These are phyloP conservation scores for Exophiala calicioides DNA, from an alignment of 2,329 filamentous ascomycete genomes.

Conservation along the genomic window DNA sequence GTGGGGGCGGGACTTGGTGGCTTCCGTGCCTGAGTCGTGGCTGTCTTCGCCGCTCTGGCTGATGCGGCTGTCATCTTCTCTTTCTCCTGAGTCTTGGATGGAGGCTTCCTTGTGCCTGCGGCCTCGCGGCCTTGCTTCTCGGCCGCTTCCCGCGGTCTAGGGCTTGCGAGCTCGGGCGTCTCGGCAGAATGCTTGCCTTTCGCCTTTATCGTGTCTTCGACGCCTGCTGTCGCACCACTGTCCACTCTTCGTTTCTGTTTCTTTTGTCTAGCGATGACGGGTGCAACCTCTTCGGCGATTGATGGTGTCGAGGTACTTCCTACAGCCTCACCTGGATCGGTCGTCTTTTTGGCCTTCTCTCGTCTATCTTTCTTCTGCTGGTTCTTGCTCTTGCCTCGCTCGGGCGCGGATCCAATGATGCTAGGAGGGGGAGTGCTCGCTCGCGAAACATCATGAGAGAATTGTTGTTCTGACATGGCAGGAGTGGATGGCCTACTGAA, in stretches of 20 bases:
- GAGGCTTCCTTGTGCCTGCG: background rate
- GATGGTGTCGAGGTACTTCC: conserved; percentile 28
- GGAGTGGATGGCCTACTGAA: conserved; percentile 64
- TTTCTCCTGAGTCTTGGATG: conserved; percentile 4
- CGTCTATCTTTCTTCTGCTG: conserved; percentile 62
- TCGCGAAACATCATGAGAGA: conserved; percentile 51
- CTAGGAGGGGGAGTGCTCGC: conserved; percentile 60
- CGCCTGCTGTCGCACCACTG: conserved; percentile 13
- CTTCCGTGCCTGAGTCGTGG: conserved; percentile 1
- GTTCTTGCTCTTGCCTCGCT: conserved; percentile 62
- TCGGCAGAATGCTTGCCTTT: conserved; percentile 1
- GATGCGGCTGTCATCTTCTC: conserved; percentile 2
- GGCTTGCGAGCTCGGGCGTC: background rate
- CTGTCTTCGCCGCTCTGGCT: conserved; percentile 4
- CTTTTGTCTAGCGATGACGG: conserved; percentile 65
- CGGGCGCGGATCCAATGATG: conserved; percentile 61
- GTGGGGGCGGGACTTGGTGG: conserved; percentile 9
- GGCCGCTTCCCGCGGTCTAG: conserved; percentile 1
- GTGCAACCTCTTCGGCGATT: conserved; percentile 55
- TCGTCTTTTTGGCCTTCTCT: conserved; percentile 50
- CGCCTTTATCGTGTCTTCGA: conserved; percentile 11
- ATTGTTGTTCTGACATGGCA: conserved; percentile 55
- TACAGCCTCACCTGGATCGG: conserved; percentile 44
- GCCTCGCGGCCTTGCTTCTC: conserved; percentile 1
- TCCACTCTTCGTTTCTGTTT: conserved; percentile 48